Evolutionary conservation across 2,329 filamentous ascomycete species (phyloP), one percentile per base, ranked within the genome.

Genomic region (Claviceps fusiformis): DNA sequence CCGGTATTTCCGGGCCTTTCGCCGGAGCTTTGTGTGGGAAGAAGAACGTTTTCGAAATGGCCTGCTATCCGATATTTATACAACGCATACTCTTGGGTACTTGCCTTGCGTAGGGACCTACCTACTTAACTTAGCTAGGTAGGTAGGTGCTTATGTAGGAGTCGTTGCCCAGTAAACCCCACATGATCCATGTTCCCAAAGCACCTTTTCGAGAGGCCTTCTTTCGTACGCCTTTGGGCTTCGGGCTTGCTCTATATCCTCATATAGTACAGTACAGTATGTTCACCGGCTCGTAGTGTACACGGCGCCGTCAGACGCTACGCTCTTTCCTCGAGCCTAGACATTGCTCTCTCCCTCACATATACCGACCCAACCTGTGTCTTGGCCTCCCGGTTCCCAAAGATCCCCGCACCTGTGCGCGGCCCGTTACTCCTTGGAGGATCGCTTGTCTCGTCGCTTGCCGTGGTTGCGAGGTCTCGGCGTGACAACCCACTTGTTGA

Each of bases 401-500:
- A 13, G 35, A 5, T 5, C 17, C n/a, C 44, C 24, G 44, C 27
- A 8, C 29, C 13, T n/a, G 6, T 37, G 19, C 43, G 27, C 35
- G 15, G 17, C 24, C 31, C 27, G 8, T 54, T 64, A 62, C 44
- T 62, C 59, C 63, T 62, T 69, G 46, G 64, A 62, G 43, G 66
- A 63, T 61, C 73, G 80, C 75, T 87, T 87, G 67, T 78, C 74
- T 71, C 84, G 83, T 66, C 91, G 82, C 77, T 92, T 95, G 71
- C 92, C 92, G 73, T 95, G 86, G 75, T 96, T 97, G 65, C 93
- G 85, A 55, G 81, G 80, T 64, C 91, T 82, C 57, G 90, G 81
- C 59, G 86, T 81, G 50, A 97, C 89, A 60, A 98, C 87, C 75
- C 86, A 91, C 69, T 87, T 93, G 77, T 97, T 96, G 72, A 86